Percentiles rank a stretch among this genome's conserved stretches.
phyloP scores from a whole-genome alignment of 2,329 filamentous ascomycete genomes.

The Akanthomyces dipterigenus region DNA sequence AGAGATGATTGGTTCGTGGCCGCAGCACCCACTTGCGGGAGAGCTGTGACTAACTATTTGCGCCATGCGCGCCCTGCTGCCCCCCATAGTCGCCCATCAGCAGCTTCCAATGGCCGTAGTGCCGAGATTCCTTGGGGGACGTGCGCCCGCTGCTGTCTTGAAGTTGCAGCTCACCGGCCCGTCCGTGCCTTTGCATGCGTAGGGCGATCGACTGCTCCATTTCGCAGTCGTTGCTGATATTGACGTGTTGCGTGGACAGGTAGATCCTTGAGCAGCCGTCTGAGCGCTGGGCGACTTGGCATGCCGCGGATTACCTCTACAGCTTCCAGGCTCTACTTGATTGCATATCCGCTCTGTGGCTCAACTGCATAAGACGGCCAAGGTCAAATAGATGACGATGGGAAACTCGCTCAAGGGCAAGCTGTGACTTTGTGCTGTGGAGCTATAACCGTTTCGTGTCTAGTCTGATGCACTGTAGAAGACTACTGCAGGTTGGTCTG shows the following conservation, averaged over 20 bases:
- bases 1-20: slow-evolving; percentile 3
- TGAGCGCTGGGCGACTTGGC: background rate
- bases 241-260: background rate
- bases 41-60: slow-evolving; percentile 6
- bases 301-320: background rate
- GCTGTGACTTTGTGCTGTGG: background rate
- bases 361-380: background rate
- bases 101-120: slow-evolving; percentile 9
- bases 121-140: slow-evolving; percentile 10
- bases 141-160: slow-evolving; percentile 1
- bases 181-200: background rate
- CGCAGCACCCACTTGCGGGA: background rate
- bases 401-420: background rate
- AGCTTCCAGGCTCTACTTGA: no score
- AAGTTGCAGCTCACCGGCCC: background rate
- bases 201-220: background rate
- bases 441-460: background rate
- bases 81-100: background rate
- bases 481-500: background rate
- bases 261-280: background rate
- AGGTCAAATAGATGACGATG: background rate
- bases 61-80: background rate
- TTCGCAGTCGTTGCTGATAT: background rate
- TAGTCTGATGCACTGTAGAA: background rate
- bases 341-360: background rate